phyloP scores from a whole-genome alignment of 257 asterid genomes.

The Fraxinus cuspidata region DNA sequence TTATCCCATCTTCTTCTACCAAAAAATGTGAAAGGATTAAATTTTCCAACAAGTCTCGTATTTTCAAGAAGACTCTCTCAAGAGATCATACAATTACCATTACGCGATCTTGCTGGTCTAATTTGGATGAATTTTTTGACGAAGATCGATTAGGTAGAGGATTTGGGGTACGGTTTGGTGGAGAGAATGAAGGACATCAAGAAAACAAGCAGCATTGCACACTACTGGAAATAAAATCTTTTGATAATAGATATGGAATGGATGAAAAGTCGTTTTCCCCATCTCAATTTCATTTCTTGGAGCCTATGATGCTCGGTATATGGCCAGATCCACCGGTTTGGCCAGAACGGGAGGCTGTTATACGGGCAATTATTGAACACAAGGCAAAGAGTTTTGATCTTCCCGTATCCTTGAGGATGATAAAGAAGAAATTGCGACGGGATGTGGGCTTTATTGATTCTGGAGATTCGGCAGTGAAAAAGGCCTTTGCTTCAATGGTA shows the following conservation, averaged over 20 bases:
- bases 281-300: constrained; percentile 59
- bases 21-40: constrained; percentile 22
- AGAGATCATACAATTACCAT: constrained; percentile 25
- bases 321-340: constrained; percentile 71
- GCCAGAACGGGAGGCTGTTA: constrained; percentile 60
- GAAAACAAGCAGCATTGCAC: constrained; percentile 33
- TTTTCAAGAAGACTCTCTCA: constrained; percentile 26
- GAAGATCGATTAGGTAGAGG: constrained; percentile 30
- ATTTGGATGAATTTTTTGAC: constrained; percentile 37
- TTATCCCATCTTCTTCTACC: constrained; percentile 22
- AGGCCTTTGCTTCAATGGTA: constrained; percentile 76
- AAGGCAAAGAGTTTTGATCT: constrained; percentile 71
- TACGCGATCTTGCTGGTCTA: constrained; percentile 43
- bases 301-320: constrained; percentile 79
- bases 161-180: constrained; percentile 18
- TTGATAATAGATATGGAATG: constrained; percentile 12
- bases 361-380: constrained; percentile 54
- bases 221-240: constrained; percentile 29
- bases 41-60: constrained; percentile 32
- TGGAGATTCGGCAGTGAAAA: constrained; percentile 40
- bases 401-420: constrained; percentile 79
- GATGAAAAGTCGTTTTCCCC: constrained; percentile 40
- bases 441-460: constrained; percentile 34
- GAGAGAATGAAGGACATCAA: constrained; percentile 19
- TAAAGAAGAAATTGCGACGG: constrained; percentile 62